These are phyloP conservation scores for Hippophae tibetana DNA, from an alignment of 306 rosid species.

Conservation along the genomic window DNA sequence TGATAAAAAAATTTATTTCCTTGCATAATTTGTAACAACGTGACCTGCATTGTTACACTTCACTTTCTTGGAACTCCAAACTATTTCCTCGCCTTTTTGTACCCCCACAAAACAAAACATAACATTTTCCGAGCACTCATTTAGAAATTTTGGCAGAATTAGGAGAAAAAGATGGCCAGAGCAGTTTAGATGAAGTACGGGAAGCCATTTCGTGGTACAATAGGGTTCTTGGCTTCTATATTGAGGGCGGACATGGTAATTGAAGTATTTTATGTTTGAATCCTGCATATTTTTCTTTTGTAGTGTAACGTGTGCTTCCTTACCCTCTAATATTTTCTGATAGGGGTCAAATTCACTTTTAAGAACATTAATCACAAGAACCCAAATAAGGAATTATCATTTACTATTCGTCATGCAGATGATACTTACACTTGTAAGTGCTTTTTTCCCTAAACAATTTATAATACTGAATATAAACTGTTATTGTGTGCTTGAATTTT, in stretches of 20 bases:
- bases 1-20: no score
- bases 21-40: no score
- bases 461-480: not conserved
- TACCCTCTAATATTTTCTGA: not conserved
- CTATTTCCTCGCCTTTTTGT: no score
- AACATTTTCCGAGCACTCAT: not conserved
- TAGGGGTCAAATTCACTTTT: not conserved
- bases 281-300: no score
- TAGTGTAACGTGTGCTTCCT: not conserved
- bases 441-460: slow-evolving; percentile 10
- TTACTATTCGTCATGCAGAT: not conserved
- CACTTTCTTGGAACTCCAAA: no score
- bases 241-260: not conserved
- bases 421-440: slow-evolving; percentile 62
- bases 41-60: no score
- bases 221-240: slow-evolving; percentile 31
- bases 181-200: not conserved
- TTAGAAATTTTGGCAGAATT: not conserved
- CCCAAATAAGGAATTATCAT: not conserved
- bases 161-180: not conserved
- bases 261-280: not conserved
- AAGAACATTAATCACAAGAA: not conserved
- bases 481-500: slow-evolving; percentile 10
- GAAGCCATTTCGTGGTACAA: not conserved
- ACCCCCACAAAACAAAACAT: no score